Percentiles rank a stretch among this genome's conserved stretches.
phyloP scores from a whole-genome alignment of 2,329 filamentous ascomycete species.

The Calonectria pauciramosa region DNA sequence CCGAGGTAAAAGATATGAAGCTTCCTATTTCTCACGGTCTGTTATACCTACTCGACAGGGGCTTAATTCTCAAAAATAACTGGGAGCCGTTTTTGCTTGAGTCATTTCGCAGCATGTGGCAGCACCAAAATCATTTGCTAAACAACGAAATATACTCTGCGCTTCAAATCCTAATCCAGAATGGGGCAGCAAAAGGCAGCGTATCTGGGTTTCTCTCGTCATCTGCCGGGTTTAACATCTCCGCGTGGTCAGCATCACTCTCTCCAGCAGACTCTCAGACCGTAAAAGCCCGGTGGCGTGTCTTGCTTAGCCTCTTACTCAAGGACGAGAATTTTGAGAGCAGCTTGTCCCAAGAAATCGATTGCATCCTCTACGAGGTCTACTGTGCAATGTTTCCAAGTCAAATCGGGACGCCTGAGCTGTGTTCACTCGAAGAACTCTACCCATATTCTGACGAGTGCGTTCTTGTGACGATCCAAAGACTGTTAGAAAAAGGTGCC shows the following conservation, averaged over 20 bases:
- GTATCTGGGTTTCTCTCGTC: not conserved
- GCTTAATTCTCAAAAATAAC: fast-evolving
- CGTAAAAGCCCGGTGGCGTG: not conserved
- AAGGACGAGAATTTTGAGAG: not conserved
- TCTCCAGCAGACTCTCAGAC: not conserved
- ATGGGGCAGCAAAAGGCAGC: not conserved
- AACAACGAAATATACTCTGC: not conserved
- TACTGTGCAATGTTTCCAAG: not conserved
- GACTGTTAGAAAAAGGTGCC: not conserved
- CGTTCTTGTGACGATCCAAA: not conserved
- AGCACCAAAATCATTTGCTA: too few relatives aligned
- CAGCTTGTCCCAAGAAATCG: not conserved
- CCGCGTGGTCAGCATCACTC: not conserved
- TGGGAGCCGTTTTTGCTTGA: not conserved
- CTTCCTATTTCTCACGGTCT: not conserved
- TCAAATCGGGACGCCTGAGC: too few relatives aligned
- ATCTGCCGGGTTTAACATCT: not conserved
- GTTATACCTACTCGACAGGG: not conserved
- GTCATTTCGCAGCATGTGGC: too few relatives aligned
- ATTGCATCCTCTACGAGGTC: not conserved
- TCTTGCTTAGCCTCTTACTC: not conserved
- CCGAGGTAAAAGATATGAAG: not conserved
- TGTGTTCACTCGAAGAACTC: not conserved
- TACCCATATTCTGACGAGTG: not conserved
- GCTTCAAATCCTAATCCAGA: not conserved